Base-by-base conservation (phyloP, 192 early-diverging fungal genomes). In the Coemansia aciculifera region DNA sequence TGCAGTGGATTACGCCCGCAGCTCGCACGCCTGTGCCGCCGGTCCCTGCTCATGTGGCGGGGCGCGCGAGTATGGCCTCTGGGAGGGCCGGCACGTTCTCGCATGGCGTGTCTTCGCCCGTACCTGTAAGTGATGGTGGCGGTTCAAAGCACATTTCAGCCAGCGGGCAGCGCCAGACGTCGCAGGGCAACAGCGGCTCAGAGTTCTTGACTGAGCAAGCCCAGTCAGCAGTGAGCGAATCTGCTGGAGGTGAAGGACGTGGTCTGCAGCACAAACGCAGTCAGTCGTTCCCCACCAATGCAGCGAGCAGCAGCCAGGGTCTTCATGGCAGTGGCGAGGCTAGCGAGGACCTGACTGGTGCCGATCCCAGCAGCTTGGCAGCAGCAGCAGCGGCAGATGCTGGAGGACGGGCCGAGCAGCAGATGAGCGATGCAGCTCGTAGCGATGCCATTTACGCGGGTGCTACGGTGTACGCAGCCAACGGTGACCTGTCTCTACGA, bases 1-100 rank as follows among this genome's bases (percentile, higher is more conserved):
- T 83, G 62, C 81, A 83, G 59, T 83, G 81, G 81, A 83, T 83
- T 40, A 77, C 75, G 23, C 81, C 81, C 1, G 56, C 71, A 1
- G 60, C 67, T 0, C 71, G 79, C n/a, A 77, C 79, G 21, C 74
- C 74, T 1, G 78, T 63, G 0, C 48, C 72, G 6, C 24, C 43
- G 11, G 54, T 49, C 3, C 46, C 79, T 1, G 48, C 74, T 9
- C 74, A 70, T 5, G 63, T 67, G 2, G 40, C 48, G 1, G 63
- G 64, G 11, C 67, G 74, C 29, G 63, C 71, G 17, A 39, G 38
- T 5, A 68, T 57, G 5, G 56, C 59, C 13, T 69, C 73, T 21
- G 78, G 78, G 11, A 46, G 78, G 12, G 78, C 78, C 1, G 78
- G 78, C 38, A 75, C 78, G 31, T 81, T 81, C 29, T 81, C 78